Conservation (phyloP, 208 protist genomes). For the Trypanosoma theileri region DNA sequence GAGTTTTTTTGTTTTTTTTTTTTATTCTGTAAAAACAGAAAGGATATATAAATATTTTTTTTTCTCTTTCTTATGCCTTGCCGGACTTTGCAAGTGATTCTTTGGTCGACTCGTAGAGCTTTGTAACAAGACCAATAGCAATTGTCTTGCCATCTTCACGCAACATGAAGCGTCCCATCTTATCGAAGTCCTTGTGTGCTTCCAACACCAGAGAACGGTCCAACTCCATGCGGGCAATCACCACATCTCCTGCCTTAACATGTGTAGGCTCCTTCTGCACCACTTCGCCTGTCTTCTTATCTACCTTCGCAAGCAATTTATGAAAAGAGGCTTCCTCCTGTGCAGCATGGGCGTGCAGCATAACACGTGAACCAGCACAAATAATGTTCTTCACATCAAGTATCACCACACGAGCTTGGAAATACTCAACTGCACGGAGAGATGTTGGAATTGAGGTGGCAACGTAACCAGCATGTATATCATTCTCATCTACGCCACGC, state of each 20-base stretch:
- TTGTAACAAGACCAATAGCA: constrained; percentile 88
- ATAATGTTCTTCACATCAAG: constrained; percentile 96
- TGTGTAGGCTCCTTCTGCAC: constrained; percentile 93
- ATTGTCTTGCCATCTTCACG: constrained; percentile 94
- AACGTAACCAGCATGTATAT: constrained; percentile 88
- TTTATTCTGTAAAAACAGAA: too few relatives aligned
- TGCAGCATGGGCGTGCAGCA: constrained; percentile 94
- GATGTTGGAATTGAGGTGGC: constrained; percentile 85
- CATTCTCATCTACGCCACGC: constrained; percentile 86
- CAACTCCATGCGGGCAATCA: constrained; percentile 91
- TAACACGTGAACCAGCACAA: constrained; percentile 90
- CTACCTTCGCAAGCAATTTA: constrained; percentile 89
- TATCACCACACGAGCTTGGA: constrained; percentile 95
- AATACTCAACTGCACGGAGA: constrained; percentile 85
- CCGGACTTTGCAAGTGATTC: constrained; percentile 59
- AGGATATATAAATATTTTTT: not conserved
- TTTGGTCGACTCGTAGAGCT: constrained; percentile 83
- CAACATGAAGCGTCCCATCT: constrained; percentile 96
- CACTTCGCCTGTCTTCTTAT: constrained; percentile 91
- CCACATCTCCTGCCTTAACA: constrained; percentile 90
- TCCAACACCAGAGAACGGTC: constrained; percentile 90
- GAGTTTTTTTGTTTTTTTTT: too few relatives aligned
- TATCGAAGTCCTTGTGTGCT: constrained; percentile 92
- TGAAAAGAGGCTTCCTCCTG: constrained; percentile 93
- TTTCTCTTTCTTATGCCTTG: constrained; percentile 15